Percentiles rank a stretch among this genome's conserved stretches.
These are phyloP conservation scores for Elsinoe batatas DNA, from an alignment of 2,329 filamentous ascomycete species.

Conservation along the genomic window DNA sequence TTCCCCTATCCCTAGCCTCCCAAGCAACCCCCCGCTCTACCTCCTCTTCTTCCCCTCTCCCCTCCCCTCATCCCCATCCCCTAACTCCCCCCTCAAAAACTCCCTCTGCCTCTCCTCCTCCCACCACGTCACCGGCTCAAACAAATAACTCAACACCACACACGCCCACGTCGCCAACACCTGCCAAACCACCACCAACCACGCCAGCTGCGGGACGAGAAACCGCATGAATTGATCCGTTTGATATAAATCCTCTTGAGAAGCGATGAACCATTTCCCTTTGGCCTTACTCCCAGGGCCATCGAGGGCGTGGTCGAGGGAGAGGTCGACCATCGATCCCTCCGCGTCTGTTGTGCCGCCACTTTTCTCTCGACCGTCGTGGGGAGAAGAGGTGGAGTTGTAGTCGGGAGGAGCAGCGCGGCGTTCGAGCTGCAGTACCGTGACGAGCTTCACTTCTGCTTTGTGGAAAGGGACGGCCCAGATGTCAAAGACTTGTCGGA, in stretches of 20 bases:
- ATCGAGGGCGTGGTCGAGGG: too few relatives aligned
- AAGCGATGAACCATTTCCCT: conserved; percentile 57
- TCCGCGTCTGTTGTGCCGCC: not conserved
- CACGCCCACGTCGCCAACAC: conserved; percentile 56
- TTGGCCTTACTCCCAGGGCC: too few relatives aligned
- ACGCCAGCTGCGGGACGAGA: conserved; percentile 46
- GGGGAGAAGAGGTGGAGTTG: not conserved
- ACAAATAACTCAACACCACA: conserved; percentile 45
- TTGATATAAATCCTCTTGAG: conserved; percentile 77
- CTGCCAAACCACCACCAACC: conserved; percentile 52
- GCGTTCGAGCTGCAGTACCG: conserved; percentile 23
- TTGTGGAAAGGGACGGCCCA: conserved; percentile 70
- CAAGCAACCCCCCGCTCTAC: conserved; percentile 13
- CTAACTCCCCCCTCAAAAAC: conserved; percentile 12
- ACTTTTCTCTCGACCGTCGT: not conserved
- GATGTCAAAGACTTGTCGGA: conserved; percentile 66
- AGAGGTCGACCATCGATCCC: not conserved
- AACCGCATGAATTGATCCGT: conserved; percentile 67
- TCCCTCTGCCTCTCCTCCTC: conserved; percentile 31
- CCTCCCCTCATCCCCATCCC: conserved; percentile 14
- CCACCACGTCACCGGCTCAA: conserved; percentile 43
- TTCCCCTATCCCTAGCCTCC: conserved; percentile 14
- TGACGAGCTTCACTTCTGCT: conserved; percentile 34
- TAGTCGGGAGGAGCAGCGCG: conserved; percentile 17
- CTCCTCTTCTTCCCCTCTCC: not conserved